Percentiles rank a stretch among this genome's conserved stretches.
Conservation (phyloP, 345 rosid species). For the Theobroma cacao region DNA sequence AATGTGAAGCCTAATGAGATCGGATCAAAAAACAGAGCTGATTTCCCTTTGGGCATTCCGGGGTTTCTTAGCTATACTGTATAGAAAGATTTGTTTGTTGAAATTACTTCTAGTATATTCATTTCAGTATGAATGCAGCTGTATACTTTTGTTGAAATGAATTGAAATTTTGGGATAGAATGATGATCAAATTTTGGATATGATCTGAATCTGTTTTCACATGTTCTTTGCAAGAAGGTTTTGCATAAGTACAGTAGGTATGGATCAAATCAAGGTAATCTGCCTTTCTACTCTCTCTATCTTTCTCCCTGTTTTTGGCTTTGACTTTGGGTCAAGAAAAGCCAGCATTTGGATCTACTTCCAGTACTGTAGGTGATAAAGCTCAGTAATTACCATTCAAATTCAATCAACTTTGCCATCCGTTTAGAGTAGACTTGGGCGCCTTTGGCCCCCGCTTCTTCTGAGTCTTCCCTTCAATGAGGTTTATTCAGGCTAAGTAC, state of each 20-base stretch:
- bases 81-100: constrained; percentile 23
- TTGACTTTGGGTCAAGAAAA: constrained; percentile 8
- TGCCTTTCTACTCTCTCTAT: not conserved
- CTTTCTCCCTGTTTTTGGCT: not conserved
- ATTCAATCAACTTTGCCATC: not conserved
- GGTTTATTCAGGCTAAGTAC: too few species aligned
- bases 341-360: not conserved
- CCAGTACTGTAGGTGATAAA: not conserved
- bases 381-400: not conserved
- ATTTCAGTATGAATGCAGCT: not conserved
- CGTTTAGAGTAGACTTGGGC: not conserved
- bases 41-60: not conserved
- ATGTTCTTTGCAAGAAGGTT: not conserved
- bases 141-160: constrained; percentile 2
- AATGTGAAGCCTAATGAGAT: constrained; percentile 20
- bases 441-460: not conserved
- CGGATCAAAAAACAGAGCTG: not conserved
- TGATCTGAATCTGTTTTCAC: not conserved
- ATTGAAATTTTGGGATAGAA: too few species aligned
- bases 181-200: not conserved
- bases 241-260: not conserved
- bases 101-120: not conserved
- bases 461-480: not conserved
- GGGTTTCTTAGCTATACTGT: constrained; percentile 21
- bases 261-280: not conserved